Evolutionary conservation across 2,329 filamentous ascomycete species (phyloP).

Genomic region (Colletotrichum paranaense): DNA sequence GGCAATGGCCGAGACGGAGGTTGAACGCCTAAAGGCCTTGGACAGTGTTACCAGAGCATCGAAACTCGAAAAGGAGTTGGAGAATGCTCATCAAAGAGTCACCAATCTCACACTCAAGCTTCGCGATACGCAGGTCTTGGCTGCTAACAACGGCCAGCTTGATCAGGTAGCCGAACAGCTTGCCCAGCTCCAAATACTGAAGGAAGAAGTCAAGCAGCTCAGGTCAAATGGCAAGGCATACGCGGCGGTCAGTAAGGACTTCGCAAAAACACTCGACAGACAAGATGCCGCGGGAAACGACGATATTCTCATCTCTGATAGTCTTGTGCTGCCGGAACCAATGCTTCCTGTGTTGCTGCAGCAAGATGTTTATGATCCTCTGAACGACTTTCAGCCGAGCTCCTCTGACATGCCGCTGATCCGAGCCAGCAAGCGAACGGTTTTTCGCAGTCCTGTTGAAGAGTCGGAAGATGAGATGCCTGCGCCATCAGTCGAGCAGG

Average conservation of each 20-base stretch:
- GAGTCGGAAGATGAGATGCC: background rate
- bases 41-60: background rate
- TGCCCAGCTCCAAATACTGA: background rate
- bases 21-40: background rate
- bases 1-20: background rate
- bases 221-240: background rate
- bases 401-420: background rate
- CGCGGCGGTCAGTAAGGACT: background rate
- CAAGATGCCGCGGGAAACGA: background rate
- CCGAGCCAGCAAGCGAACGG: background rate
- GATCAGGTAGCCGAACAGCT: slow-evolving; percentile 19
- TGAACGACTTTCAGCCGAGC: background rate
- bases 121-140: background rate
- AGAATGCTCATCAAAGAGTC: slow-evolving; percentile 25
- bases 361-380: background rate
- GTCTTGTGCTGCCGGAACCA: background rate
- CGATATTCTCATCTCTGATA: background rate
- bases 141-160: background rate
- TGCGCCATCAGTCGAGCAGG: slow-evolving; percentile 7
- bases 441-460: slow-evolving; percentile 20
- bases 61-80: slow-evolving; percentile 18
- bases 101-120: slow-evolving; percentile 31
- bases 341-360: slow-evolving; percentile 2
- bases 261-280: background rate
- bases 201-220: background rate